These are phyloP conservation scores for Lasiosphaeria miniovina DNA, from an alignment of 495 filamentous ascomycete species.

Conservation along the genomic window DNA sequence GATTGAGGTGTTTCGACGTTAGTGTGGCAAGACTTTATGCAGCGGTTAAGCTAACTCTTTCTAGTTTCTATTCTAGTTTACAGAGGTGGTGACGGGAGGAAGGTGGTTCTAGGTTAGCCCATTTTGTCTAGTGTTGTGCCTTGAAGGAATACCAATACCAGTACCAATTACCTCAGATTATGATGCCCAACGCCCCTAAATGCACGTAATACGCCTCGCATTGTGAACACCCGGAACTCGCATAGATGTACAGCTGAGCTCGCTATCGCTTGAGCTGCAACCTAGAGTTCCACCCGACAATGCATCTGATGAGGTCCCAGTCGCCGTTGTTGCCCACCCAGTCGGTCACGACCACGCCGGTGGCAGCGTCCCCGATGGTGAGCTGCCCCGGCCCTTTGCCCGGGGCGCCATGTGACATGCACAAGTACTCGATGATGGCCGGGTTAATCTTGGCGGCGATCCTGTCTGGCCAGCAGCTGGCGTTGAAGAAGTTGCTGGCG, in stretches of 20 bases:
- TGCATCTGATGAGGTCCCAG: slow-evolving; percentile 87
- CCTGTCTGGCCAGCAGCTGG: slow-evolving; percentile 87
- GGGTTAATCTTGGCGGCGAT: slow-evolving; percentile 92
- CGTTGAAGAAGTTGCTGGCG: slow-evolving; percentile 89
- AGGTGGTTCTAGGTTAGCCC: not conserved
- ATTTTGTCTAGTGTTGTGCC: not conserved
- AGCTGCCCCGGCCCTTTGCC: slow-evolving; percentile 43
- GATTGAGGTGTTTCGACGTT: slow-evolving; percentile 43
- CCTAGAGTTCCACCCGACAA: slow-evolving; percentile 87
- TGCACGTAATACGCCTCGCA: slow-evolving; percentile 5
- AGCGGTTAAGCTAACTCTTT: slow-evolving; percentile 21
- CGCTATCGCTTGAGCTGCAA: slow-evolving; percentile 50
- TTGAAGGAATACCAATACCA: not conserved
- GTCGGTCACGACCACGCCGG: slow-evolving; percentile 91
- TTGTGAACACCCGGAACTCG: not conserved
- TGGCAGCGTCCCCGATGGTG: slow-evolving; percentile 67
- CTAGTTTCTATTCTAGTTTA: not conserved
- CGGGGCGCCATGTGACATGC: slow-evolving; percentile 57
- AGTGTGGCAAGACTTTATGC: slow-evolving; percentile 3
- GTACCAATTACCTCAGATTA: not conserved
- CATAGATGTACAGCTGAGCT: slow-evolving; percentile 9
- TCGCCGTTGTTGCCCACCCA: slow-evolving; percentile 88
- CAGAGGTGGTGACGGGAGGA: not conserved
- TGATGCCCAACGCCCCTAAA: slow-evolving; percentile 3
- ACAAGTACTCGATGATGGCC: slow-evolving; percentile 77